A percentile compares a stretch with the other conserved stretches of the same genome.
Evolutionary conservation across 2,329 filamentous ascomycete genomes (phyloP).

Genomic region (Aspergillus persii): DNA sequence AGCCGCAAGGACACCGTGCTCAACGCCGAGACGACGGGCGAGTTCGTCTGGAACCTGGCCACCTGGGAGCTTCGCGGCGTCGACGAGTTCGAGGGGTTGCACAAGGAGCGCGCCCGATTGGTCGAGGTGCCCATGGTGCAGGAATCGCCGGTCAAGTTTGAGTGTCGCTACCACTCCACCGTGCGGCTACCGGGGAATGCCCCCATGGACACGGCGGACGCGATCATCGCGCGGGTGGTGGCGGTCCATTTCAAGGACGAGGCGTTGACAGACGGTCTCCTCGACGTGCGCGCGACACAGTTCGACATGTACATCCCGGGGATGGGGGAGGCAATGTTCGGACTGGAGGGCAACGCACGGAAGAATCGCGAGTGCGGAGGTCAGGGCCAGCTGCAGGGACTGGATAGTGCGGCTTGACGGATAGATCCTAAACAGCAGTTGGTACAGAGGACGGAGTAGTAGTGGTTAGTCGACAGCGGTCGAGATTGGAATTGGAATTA

Average conservation of each 20-base stretch:
- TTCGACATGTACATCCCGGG: conserved; percentile 59
- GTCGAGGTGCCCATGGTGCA: conserved; percentile 53
- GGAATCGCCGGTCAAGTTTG: conserved; percentile 56
- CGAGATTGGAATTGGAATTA: too few relatives aligned
- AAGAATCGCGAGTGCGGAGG: conserved; percentile 10
- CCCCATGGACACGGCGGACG: conserved; percentile 57
- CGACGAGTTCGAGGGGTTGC: conserved; percentile 56
- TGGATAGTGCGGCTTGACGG: background rate
- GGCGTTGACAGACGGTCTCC: conserved; percentile 53
- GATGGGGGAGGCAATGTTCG: conserved; percentile 35
- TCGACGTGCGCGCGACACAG: conserved; percentile 54
- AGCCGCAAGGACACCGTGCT: conserved; percentile 56
- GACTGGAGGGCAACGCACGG: conserved; percentile 40
- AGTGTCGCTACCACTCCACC: conserved; percentile 57
- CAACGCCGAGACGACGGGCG: conserved; percentile 56
- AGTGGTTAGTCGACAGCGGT: too few relatives aligned
- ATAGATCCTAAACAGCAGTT: too few relatives aligned
- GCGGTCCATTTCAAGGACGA: conserved; percentile 57
- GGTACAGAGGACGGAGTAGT: background rate
- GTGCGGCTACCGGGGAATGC: conserved; percentile 56
- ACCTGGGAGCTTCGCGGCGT: conserved; percentile 55
- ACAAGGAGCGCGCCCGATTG: conserved; percentile 46
- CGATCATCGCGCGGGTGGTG: conserved; percentile 58
- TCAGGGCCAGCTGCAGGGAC: background rate
- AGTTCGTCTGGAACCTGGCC: conserved; percentile 60